Base-by-base conservation (phyloP, 192 early-diverging fungal species). In the Backusella sp. region DNA sequence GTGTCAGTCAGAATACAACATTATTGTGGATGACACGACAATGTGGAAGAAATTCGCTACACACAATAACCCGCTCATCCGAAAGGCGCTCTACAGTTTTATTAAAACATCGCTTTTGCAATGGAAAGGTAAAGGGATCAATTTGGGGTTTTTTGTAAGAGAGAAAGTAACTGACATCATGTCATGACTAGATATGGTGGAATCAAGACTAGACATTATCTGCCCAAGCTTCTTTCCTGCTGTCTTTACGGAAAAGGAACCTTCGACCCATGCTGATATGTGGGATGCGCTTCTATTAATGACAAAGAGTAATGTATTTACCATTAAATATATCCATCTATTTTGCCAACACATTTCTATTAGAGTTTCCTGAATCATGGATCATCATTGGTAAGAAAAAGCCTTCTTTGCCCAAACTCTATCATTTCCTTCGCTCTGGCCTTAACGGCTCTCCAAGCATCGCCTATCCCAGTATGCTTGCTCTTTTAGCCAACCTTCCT, bases 221-320 rank as follows among this genome's bases (percentile, higher is more conserved):
- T 82, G 85, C 17, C 87, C 79, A 8, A 73, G 79, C 4, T 91
- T 96, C 72, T 86, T 93, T 34, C 77, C 83, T 9, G 83, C 85
- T 42, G 89, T 87, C 35, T 95, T 98, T 79, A 78, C 76, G 1
- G 96, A 98, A 70, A 90, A 88, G 82, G 93, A 96, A 23, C 70
- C 86, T 0, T 82, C 86, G 4, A 91, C 87, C 23, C 93, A 95
- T 71, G 82, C 87, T 6, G 93, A 94, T 28, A 83, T 99, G 79
- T 97, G 96, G 96, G 94, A 97, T 73, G 84, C 97, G 7, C 77
- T 98, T 7, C 80, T 98, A 70, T 73, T 95, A 11, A 83, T 93
- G 28, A 95, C 93, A 1, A 93, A 90, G 70, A 70, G 84, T 86
- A 76, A 72, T 69, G 42, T 26, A 8, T 65, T 7, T 14, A 17